Base-by-base conservation (phyloP, 306 rosid genomes). In the Castanea crenata region DNA sequence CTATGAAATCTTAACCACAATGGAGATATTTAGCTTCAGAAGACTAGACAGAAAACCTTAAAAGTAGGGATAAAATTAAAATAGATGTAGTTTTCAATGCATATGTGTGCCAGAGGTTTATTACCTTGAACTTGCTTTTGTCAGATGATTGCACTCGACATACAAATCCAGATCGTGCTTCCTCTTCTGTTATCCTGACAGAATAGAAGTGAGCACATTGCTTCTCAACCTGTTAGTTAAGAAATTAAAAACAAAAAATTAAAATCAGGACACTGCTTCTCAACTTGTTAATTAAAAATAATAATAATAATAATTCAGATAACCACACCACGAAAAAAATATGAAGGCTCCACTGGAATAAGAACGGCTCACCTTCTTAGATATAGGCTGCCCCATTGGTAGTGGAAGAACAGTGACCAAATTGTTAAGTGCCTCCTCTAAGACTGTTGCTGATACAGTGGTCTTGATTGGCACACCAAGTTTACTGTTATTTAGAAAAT, bases 391-490 rank as follows among this genome's bases (percentile, higher is more conserved):
- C 34, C 93, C 99, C 83, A 91, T 69, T 63, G 84, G 76, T 84
- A 96, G 96, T 35, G 97, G 94, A 31, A 89, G 93, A 74, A 86
- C 71, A 73, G 89, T 84, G 77, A 90, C 90, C 77, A 74, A 56
- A 77, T 97, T 96, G 74, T 90, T 89, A 82, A 91, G 97, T 65
- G 99, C 99, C 85, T 93, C 99, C 85, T 96, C 99, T 88, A 96
- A 87, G 69, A 96, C 85, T 44, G 89, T 91, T 64, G 98, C 99
- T 65, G 99, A 93, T 61, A 96, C 96, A 51, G 97, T 93, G 55
- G 99, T 96, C 88, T 93, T 96, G 74, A 96, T 96, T 57, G 99
- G 99, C 79, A 96, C 99, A 56, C 99, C 99, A 71, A 96, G 99
- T 83, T 96, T 96, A 85, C 99, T 95, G 85, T 74, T 55, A 82